Conservation (phyloP, 306 rosid species). For the Cotoneaster glaucophyllus region DNA sequence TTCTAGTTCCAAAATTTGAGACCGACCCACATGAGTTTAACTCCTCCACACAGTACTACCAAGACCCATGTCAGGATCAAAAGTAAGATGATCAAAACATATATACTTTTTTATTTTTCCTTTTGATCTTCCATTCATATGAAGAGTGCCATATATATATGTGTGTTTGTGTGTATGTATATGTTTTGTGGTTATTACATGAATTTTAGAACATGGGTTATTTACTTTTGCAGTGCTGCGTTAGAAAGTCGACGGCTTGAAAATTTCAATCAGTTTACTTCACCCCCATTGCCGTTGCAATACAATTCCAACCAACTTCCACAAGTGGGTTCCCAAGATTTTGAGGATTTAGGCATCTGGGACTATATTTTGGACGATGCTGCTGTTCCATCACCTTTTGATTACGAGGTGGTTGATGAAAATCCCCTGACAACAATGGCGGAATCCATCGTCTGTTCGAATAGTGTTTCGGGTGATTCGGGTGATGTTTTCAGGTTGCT, state of each 20-base stretch:
- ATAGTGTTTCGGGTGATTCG: not conserved
- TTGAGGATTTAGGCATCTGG: slow-evolving; percentile 25
- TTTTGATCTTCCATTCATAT: not conserved
- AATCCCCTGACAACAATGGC: slow-evolving; percentile 15
- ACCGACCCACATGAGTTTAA: slow-evolving; percentile 15
- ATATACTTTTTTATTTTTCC: not conserved
- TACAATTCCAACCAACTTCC: slow-evolving; percentile 17
- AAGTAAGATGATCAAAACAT: slow-evolving; percentile 24
- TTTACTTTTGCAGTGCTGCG: not conserved
- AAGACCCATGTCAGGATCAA: not conserved
- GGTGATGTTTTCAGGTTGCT: slow-evolving; percentile 5
- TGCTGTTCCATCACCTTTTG: slow-evolving; percentile 8
- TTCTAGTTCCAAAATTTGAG: slow-evolving; percentile 25
- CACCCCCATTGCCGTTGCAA: not conserved
- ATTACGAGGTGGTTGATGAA: slow-evolving; percentile 20
- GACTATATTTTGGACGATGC: slow-evolving; percentile 14
- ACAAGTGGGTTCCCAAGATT: slow-evolving; percentile 20
- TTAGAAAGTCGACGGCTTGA: slow-evolving; percentile 27
- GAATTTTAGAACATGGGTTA: not conserved
- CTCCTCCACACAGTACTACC: slow-evolving; percentile 16
- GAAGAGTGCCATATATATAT: not conserved
- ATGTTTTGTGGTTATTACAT: not conserved
- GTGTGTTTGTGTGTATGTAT: not conserved
- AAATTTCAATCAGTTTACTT: slow-evolving; percentile 1
- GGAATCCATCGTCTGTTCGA: not conserved